Evolutionary conservation across 2,329 filamentous ascomycete species (phyloP).

Genomic region (Neopestalotiopsis clavispora): DNA sequence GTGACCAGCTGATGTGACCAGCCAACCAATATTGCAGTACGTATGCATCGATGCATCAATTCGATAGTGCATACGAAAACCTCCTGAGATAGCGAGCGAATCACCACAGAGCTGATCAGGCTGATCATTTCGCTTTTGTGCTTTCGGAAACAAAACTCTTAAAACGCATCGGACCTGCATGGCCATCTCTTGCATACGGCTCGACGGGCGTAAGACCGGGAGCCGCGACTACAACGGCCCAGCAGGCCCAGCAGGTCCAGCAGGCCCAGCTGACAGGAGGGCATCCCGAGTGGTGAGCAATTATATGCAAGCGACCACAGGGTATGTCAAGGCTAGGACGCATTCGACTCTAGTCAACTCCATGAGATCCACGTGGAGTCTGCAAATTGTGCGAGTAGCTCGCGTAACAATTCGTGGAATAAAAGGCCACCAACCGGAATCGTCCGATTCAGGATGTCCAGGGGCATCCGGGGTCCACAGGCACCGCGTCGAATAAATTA

Average conservation of each 20-base stretch:
- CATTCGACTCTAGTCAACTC: not conserved
- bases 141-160: not conserved
- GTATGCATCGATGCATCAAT: not conserved
- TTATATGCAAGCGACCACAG: not conserved
- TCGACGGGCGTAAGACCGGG: not conserved
- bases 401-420: not conserved
- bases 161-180: not conserved
- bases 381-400: not conserved
- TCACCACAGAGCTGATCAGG: not conserved
- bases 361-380: not conserved
- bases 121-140: not conserved
- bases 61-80: not conserved
- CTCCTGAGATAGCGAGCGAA: not conserved
- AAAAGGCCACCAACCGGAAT: constrained; percentile 2
- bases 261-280: not conserved
- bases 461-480: not conserved
- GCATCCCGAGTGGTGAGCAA: not conserved
- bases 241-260: not conserved
- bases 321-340: not conserved
- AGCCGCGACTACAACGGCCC: not conserved
- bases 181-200: not conserved
- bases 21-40: not conserved
- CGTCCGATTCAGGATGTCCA: not conserved
- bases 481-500: not conserved
- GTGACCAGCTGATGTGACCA: not conserved